Evolutionary conservation across 768 basidiomycete genomes (phyloP).

Genomic region (Rhodotorula babjevae): DNA sequence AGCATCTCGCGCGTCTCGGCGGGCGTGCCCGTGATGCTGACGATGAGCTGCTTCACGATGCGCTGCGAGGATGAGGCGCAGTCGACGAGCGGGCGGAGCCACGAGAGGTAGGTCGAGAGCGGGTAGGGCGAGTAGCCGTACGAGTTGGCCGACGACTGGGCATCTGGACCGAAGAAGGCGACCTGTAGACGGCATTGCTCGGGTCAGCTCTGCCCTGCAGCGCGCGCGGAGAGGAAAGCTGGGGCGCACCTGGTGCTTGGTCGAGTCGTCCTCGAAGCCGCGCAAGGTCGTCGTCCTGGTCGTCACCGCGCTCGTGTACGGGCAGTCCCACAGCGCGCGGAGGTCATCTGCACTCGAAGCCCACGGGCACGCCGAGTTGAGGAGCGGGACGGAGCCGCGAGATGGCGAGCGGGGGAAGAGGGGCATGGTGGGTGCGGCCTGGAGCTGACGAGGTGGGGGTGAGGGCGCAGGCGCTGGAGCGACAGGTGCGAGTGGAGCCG

Average conservation of each 20-base stretch:
- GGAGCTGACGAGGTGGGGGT: too few species aligned
- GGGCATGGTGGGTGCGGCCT: slow-evolving; percentile 8
- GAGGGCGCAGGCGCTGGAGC: too few species aligned
- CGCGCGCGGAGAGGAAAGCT: background rate
- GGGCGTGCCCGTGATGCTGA: slow-evolving; percentile 66
- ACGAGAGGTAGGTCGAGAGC: slow-evolving; percentile 61
- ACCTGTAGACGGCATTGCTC: background rate
- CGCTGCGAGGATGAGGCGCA: slow-evolving; percentile 40
- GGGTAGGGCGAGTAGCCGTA: slow-evolving; percentile 83
- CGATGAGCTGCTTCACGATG: slow-evolving; percentile 61
- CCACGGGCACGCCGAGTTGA: slow-evolving; percentile 79
- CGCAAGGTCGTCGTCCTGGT: slow-evolving; percentile 69
- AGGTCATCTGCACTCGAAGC: slow-evolving; percentile 66
- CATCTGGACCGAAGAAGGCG: slow-evolving; percentile 39
- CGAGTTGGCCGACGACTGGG: slow-evolving; percentile 65
- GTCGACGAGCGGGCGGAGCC: slow-evolving; percentile 56
- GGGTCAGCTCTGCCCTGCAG: too few species aligned
- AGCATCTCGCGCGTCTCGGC: slow-evolving; percentile 58
- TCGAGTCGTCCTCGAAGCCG: slow-evolving; percentile 64
- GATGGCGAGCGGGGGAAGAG: slow-evolving; percentile 8
- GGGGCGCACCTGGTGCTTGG: slow-evolving; percentile 57
- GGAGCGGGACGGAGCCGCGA: slow-evolving; percentile 44
- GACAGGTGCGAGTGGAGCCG: too few species aligned
- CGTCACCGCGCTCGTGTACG: slow-evolving; percentile 70
- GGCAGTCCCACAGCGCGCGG: slow-evolving; percentile 60